Evolutionary conservation across 345 rosid genomes (phyloP).

Genomic region (Luvunga scandens): DNA sequence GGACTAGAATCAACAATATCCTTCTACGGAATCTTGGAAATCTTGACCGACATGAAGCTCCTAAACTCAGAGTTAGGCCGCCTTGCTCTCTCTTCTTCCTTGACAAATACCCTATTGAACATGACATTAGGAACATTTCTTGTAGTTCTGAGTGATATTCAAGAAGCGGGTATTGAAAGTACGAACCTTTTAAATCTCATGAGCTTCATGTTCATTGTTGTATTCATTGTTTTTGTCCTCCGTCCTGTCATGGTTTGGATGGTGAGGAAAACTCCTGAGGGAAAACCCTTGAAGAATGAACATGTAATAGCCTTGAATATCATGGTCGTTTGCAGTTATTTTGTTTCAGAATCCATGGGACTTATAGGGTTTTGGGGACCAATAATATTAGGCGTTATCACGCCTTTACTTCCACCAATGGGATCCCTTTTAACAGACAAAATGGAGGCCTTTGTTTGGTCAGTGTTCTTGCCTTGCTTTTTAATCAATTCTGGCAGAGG

Average conservation of each 20-base stretch:
- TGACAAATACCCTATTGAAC: constrained; percentile 29
- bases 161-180: neutral
- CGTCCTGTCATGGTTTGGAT: constrained; percentile 43
- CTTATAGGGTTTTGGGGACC: constrained; percentile 32
- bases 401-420: constrained; percentile 36
- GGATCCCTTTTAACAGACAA: constrained; percentile 35
- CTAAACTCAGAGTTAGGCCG: constrained; percentile 46
- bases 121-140: constrained; percentile 19
- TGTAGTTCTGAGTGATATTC: neutral
- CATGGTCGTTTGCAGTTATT: neutral
- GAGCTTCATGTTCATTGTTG: neutral
- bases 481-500: constrained; percentile 25
- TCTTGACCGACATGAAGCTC: constrained; percentile 36
- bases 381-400: constrained; percentile 26
- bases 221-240: neutral
- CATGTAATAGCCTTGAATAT: constrained; percentile 20
- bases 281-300: constrained; percentile 32
- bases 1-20: constrained; percentile 27
- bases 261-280: constrained; percentile 38
- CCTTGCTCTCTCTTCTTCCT: constrained; percentile 41
- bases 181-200: neutral
- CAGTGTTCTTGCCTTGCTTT: constrained; percentile 36
- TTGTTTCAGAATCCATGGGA: constrained; percentile 24
- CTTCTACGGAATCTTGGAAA: constrained; percentile 30
- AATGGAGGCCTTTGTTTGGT: constrained; percentile 31